Evolutionary conservation across 2,329 filamentous ascomycete species (phyloP), one percentile per base, ranked within the genome.

Genomic region (Emergomyces africanus): DNA sequence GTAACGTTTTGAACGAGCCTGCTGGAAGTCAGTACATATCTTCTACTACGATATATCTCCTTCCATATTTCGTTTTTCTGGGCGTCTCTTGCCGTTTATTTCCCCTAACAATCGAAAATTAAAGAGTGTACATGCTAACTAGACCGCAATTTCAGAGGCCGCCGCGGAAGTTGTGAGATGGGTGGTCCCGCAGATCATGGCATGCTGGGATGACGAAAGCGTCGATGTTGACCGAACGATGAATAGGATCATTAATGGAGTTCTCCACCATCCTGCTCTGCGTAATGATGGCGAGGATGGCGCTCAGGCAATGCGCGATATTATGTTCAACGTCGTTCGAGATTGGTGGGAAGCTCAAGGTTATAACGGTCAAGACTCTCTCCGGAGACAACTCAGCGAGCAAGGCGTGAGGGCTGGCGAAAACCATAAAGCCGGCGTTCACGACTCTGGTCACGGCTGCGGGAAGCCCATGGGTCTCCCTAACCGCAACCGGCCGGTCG

Each of bases 221-320:
- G 77, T 80, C 60, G 88, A 95, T 66, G 75, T 89, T 46, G 79
- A 88, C 62, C 80, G 83, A 59, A 84, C 86, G 2, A 78, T 94
- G 64, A 82, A 86, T 69, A 84, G 86, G 62, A 91, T 96, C 71
- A 84, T 95, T 68, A 75, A 83, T 54, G 90, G 89, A 61, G 85
- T 96, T 41, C 83, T 96, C 71, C 89, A 96, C 68, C 91, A 96
- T 72, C 92, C 91, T 1, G 89, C 90, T 54, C 85, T 90, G 65
- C 85, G 87, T 59, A 75, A 84, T 10, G 76, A 81, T 69, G 88
- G 87, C 54, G 78, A 84, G 23, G 87, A 90, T 67, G 88, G 86
- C 12, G 84, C 84, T 14, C 68, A 74, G 8, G 87, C 95, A 66
- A 87, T 90, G 58, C 88, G 90, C 59, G 72, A 78, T 33, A 76